phyloP scores from a whole-genome alignment of 2,329 filamentous ascomycete genomes.

The Alternaria brassicicola region DNA sequence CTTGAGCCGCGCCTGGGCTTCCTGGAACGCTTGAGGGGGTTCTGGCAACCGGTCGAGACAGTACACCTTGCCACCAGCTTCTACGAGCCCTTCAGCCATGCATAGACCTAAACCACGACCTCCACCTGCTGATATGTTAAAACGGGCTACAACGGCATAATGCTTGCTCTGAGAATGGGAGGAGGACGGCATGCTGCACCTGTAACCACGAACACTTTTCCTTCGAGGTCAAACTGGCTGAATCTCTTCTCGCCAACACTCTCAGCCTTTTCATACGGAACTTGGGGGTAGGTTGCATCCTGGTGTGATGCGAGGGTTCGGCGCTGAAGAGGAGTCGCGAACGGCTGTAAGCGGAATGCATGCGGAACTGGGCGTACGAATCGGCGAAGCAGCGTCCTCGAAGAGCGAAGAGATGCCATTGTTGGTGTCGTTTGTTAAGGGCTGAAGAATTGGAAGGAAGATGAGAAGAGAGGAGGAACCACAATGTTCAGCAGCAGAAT shows the following conservation, averaged over 20 bases:
- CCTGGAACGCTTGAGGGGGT: slow-evolving; percentile 65
- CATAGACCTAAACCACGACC: slow-evolving; percentile 72
- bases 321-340: slow-evolving; percentile 8
- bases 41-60: slow-evolving; percentile 65
- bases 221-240: slow-evolving; percentile 38
- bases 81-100: slow-evolving; percentile 73
- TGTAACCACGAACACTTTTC: slow-evolving; percentile 58
- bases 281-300: slow-evolving; percentile 17
- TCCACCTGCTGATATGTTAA: slow-evolving; percentile 60
- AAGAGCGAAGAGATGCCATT: slow-evolving; percentile 21
- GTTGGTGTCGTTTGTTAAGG: not conserved
- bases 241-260: slow-evolving; percentile 24
- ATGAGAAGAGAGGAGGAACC: not conserved
- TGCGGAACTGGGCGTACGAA: slow-evolving; percentile 9
- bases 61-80: slow-evolving; percentile 75
- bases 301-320: slow-evolving; percentile 16
- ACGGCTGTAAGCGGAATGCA: slow-evolving; percentile 9
- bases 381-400: slow-evolving; percentile 11
- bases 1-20: slow-evolving; percentile 65
- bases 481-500: not conserved
- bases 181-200: slow-evolving; percentile 67
- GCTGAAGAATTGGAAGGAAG: not conserved
- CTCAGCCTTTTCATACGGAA: slow-evolving; percentile 28
- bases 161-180: slow-evolving; percentile 51
- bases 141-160: slow-evolving; percentile 36